Evolutionary conservation across 257 asterid genomes (phyloP).

Genomic region (Solanum acaule): DNA sequence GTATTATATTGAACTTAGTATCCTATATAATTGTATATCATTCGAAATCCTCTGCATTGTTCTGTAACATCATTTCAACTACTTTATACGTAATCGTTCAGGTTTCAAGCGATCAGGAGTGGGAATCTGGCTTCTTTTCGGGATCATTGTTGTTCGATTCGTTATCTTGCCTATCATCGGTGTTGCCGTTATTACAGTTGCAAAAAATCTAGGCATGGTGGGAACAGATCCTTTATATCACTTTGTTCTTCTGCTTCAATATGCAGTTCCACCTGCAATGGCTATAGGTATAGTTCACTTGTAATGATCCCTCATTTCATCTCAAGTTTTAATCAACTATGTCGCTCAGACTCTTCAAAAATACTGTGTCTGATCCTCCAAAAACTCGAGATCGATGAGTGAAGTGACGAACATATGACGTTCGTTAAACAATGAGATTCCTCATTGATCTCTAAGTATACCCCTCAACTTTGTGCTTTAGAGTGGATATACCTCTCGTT

Average conservation of each 20-base stretch:
- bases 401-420: not conserved
- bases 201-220: slow-evolving; percentile 4
- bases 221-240: slow-evolving; percentile 17
- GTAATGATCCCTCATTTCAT: not conserved
- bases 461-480: too few species aligned
- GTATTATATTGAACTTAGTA: not conserved
- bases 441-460: not conserved
- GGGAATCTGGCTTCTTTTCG: slow-evolving; percentile 9
- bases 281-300: slow-evolving; percentile 5
- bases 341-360: not conserved
- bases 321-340: not conserved
- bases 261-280: slow-evolving; percentile 16
- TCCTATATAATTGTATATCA: not conserved
- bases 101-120: slow-evolving; percentile 19
- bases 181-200: not conserved
- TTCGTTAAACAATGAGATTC: not conserved
- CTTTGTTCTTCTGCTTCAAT: slow-evolving; percentile 16
- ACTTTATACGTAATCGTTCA: not conserved
- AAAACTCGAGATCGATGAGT: not conserved
- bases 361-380: not conserved
- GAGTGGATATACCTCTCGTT: not conserved
- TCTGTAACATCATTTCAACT: not conserved
- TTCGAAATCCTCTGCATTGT: not conserved
- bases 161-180: slow-evolving; percentile 3
- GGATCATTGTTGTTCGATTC: slow-evolving; percentile 5